Conservation (phyloP, 2,329 filamentous ascomycete species). For the Scleromitrula shiraiana region DNA sequence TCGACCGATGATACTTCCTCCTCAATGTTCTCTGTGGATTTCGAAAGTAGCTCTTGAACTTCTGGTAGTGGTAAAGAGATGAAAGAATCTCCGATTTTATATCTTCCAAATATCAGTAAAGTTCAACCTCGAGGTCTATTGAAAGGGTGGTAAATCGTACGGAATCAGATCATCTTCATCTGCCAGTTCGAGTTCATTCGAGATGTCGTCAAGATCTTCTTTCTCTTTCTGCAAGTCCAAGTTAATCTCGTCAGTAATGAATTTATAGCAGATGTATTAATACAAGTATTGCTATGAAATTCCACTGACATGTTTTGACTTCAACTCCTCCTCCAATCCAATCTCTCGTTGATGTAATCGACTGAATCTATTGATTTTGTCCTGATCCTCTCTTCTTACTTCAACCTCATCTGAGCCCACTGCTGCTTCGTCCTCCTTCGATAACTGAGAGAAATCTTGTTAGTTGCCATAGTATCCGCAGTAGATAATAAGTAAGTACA, state of each 20-base stretch:
- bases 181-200: slow-evolving; percentile 82
- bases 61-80: slow-evolving; percentile 77
- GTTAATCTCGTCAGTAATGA: slow-evolving; percentile 13
- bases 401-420: slow-evolving; percentile 74
- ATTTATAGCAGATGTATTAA: neutral
- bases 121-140: neutral
- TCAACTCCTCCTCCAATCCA: slow-evolving; percentile 70
- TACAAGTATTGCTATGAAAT: neutral
- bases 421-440: slow-evolving; percentile 80
- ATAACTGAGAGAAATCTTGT: slow-evolving; percentile 46
- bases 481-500: neutral
- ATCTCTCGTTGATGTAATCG: slow-evolving; percentile 83
- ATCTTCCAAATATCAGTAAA: slow-evolving; percentile 45
- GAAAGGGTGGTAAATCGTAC: slow-evolving; percentile 38
- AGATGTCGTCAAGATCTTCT: slow-evolving; percentile 91
- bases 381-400: slow-evolving; percentile 92
- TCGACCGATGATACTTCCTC: slow-evolving; percentile 68
- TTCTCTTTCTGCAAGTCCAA: slow-evolving; percentile 73
- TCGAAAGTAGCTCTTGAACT: slow-evolving; percentile 75
- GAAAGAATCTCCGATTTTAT: slow-evolving; percentile 95
- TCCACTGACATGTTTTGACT: slow-evolving; percentile 63
- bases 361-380: slow-evolving; percentile 98
- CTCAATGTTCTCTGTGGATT: slow-evolving; percentile 66
- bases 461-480: neutral
- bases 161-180: slow-evolving; percentile 92